Evolutionary conservation across 2,329 filamentous ascomycete genomes (phyloP), one percentile per base, ranked within the genome.

Genomic region (Lasiodiplodia sp.): DNA sequence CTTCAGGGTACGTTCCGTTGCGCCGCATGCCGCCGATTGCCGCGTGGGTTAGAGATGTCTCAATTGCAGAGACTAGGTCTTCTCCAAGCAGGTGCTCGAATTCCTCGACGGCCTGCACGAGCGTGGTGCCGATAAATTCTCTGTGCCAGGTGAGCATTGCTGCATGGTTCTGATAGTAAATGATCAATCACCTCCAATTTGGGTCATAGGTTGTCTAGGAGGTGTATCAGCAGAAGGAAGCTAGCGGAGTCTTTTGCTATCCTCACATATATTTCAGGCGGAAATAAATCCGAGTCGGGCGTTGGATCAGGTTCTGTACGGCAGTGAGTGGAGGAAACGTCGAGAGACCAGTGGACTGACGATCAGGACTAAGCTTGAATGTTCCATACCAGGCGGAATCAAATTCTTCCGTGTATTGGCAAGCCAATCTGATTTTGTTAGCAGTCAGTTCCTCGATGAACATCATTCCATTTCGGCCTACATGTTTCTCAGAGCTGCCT

Each of bases 371-470:
- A 1, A 82, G 69, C 53, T 82, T 82, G 62, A 75, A 83, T 2
- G 78, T 79, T 10, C 80, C 81, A 69, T 82, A 82, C 81, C 80
- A 82, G 5, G 80, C 75, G 7, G 81, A 79, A 21, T 79, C 73
- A 53, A 77, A 80, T 55, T 80, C 74, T 1, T 76, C 73, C 7
- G 72, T 80, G 75, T 81, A 75, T 62, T 83, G 81, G 28, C 71
- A 74, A 23, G 70, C 70, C 16, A 80, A 69, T 5, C 78, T 79
- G 21, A 37, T 6, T 25, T 7, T 14, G 3, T 53, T 2, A 53
- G 51, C 51, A 14, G 6, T 23, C 51, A 10, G 6, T 4, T 11
- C 23, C 5, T 21, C 18, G 2, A 34, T n/a, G 52, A 14, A 14
- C n/a, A n/a, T 56, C 28, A 12, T 23, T 44, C 40, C 40, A 6